These are phyloP conservation scores for Bremia lactucae DNA, from an alignment of 352 stramenopile species.

Conservation along the genomic window DNA sequence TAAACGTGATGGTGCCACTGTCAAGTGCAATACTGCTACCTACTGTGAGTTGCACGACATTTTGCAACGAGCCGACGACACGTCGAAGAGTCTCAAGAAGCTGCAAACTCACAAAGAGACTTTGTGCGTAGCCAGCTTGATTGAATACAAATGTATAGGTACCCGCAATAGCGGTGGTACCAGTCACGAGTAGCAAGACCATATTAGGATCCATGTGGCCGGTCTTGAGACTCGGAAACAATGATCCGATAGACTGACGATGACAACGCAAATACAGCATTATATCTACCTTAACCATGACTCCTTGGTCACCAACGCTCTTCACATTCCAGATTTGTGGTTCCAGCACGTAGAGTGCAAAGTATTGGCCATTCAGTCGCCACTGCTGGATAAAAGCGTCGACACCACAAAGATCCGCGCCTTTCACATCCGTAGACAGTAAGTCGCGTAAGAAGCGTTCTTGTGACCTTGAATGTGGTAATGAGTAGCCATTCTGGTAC, in stretches of 20 bases:
- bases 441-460: constrained; percentile 21
- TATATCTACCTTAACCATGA: constrained; percentile 20
- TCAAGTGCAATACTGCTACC: constrained; percentile 10
- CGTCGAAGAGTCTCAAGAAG: constrained; percentile 22
- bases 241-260: constrained; percentile 10
- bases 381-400: constrained; percentile 25
- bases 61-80: constrained; percentile 16
- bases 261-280: constrained; percentile 25
- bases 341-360: constrained; percentile 13
- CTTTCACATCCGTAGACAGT: constrained; percentile 16
- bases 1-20: constrained; percentile 18
- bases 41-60: constrained; percentile 12
- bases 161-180: constrained; percentile 9
- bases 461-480: constrained; percentile 5
- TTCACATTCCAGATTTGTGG: constrained; percentile 17
- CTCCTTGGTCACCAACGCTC: constrained; percentile 9
- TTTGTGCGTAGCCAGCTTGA: constrained; percentile 14
- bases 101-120: constrained; percentile 17
- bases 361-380: constrained; percentile 17
- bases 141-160: constrained; percentile 23
- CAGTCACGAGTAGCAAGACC: constrained; percentile 13
- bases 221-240: constrained; percentile 24
- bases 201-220: constrained; percentile 6
- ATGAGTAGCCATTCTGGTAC: constrained; percentile 23
- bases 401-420: constrained; percentile 6